A percentile compares a stretch with the other conserved stretches of the same genome.
Conservation (phyloP, 805 yeast genomes). For the Starmera quercuum region DNA sequence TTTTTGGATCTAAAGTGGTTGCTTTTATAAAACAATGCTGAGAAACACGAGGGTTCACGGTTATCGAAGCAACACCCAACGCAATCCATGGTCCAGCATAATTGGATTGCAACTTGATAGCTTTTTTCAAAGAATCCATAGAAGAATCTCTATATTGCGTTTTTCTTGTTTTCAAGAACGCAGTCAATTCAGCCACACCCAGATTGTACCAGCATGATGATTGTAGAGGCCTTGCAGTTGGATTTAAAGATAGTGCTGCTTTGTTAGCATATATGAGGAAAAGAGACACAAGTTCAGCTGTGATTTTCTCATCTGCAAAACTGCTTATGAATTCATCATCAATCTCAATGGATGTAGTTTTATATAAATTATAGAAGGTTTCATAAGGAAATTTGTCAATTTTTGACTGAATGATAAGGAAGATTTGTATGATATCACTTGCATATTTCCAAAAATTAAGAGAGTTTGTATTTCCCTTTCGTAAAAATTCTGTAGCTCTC, state of each 20-base stretch:
- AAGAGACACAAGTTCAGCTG: constrained; percentile 27
- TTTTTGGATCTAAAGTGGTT: constrained; percentile 56
- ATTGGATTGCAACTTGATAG: constrained; percentile 64
- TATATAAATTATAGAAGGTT: constrained; percentile 15
- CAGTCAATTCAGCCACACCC: constrained; percentile 56
- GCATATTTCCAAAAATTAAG: constrained; percentile 62
- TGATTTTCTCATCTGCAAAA: constrained; percentile 19
- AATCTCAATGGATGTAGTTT: constrained; percentile 18
- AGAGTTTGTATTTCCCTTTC: constrained; percentile 31
- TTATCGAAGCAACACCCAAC: constrained; percentile 67
- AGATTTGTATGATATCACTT: constrained; percentile 48
- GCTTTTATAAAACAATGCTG: constrained; percentile 94
- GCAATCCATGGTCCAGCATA: constrained; percentile 76
- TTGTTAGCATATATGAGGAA: constrained; percentile 40
- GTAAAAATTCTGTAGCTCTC: constrained; percentile 37
- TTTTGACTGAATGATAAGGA: constrained; percentile 48
- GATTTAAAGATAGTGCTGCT: constrained; percentile 33
- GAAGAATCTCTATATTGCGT: constrained; percentile 39
- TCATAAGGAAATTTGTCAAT: constrained; percentile 42
- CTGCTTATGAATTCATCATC: constrained; percentile 19
- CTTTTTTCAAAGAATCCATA: constrained; percentile 49
- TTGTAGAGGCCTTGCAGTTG: constrained; percentile 39
- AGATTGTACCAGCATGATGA: constrained; percentile 60
- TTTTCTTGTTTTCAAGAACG: constrained; percentile 26
- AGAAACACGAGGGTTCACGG: constrained; percentile 59